Evolutionary conservation across 805 yeast species (phyloP), one percentile per base, ranked within the genome.

Genomic region (Dipodascopsis tothii): DNA sequence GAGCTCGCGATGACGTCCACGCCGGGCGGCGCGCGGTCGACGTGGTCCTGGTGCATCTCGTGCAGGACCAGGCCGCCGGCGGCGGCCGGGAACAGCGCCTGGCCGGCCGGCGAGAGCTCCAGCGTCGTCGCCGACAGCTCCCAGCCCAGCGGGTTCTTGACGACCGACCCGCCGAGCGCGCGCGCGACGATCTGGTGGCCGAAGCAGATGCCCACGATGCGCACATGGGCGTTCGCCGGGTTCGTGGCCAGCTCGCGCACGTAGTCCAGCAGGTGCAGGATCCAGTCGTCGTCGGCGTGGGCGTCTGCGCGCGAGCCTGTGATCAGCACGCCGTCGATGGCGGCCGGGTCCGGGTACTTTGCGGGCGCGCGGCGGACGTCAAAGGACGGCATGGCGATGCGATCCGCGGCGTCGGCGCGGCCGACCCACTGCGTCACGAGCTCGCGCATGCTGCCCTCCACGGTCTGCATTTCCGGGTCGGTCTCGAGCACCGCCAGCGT

Each of bases 151-250:
- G 71, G 71, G 59, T 77, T 82, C 45, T 76, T 66, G 7, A 64
- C 74, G 3, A 82, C 82, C 37, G 62, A 63, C 20, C 74, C 73
- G 2, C 85, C 90, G 36, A 84, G 60, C 4, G 82, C 77, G 41
- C 81, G 72, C 1, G 78, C 80, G 14, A 86, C 61, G 20, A 84
- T 70, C 60, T 86, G 96, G 62, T 87, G 96, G 4, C 95, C 96
- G 60, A 85, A 86, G 61, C 96, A 86, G 34, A 86, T 67, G 3
- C 94, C 94, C 4, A 75, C 71, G 3, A 78, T 33, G 11, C 48
- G 43, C 9, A 37, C 42, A 5, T 33, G 23, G 11, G 25, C 7
- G 4, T 35, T 16, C 32, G n/a, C 32, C n/a, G 4, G 32, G 7
- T 4, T 16, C 17, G n/a, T 4, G 17, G n/a, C 27, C 19, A 50